Evolutionary conservation across 768 basidiomycete genomes (phyloP), one percentile per base, ranked within the genome.

Genomic region (Nidularia pulvinata): DNA sequence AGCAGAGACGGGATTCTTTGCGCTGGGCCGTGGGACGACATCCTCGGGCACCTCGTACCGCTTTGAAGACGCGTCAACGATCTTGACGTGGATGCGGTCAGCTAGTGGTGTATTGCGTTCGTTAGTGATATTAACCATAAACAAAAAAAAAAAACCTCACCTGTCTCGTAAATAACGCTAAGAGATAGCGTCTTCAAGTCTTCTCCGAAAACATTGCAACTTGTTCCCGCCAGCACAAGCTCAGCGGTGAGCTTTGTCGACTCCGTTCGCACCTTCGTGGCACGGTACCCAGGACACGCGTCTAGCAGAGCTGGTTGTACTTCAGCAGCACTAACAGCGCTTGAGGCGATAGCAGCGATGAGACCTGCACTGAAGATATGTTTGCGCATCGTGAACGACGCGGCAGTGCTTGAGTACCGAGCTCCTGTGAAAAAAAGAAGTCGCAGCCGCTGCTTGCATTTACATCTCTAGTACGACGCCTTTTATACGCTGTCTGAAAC

Each of bases 1-100:
- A 0, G 73, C 59, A 7, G 67, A 60, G 33, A 69, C 63, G 11
- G 58, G 50, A 3, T 60, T 50, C 25, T 69, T 55, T 30, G 66
- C 53, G 7, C 66, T 59, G 0, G 86, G 86, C 0, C 83, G 78
- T 9, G 85, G 83, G 42, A 89, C 64, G 25, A 88, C 80, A 0
- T 75, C 76, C 10, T 80, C 79, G 6, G 88, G 87, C 0, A 89
- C 83, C 62, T 88, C 85, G 57, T 83, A 89, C 22, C 86, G 83
- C 2, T 65, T 46, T 6, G 65, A 61, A 0, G 74, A 59, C 0
- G 81, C 62, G 57, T 88, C 85, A 0, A 74, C 77, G 49, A 88
- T 82, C 63, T 86, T 86, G 55, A 88, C 64, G 55, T 87, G 86
- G 19, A 88, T 81, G 19, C 86, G 82, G 32, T 76, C 74, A 5